Evolutionary conservation across 257 asterid genomes (phyloP), one percentile per base, ranked within the genome.

Genomic region (Petunia axillaris): DNA sequence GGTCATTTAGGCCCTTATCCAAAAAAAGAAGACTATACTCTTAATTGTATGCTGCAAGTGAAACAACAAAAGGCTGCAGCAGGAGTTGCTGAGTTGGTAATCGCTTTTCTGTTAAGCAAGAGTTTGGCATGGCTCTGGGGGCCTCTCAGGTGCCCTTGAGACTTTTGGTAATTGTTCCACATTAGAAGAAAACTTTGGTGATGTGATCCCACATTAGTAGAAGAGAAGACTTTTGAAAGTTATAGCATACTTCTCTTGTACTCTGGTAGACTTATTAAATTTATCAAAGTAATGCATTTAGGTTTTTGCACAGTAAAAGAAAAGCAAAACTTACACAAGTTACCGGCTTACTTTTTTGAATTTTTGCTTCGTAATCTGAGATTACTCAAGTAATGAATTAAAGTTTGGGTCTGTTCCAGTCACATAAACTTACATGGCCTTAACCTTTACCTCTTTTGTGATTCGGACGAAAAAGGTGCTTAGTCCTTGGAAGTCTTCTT

Each of bases 301-400:
- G 75, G 75, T 41, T 65, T 39, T 39, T 39, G 74, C 25, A 39
- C 73, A 65, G 38, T 39, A 13, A 65, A 13, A 13, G 35, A 2
- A 65, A 64, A 65, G 15, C 25, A 62, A 39, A 39, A 5, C 2
- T 39, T 65, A 3, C 46, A 14, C 74, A 39, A 65, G 52, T 40
- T 14, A 41, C 75, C 4, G 1, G 16, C 58, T 44, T 68, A 44
- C 76, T 68, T 68, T 68, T 68, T 68, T 68, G 38, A 68, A 68
- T 39, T n/a, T 68, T 3, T 41, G 15, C 55, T 67, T 67, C 16
- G 55, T 43, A 67, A 43, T 67, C 8, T 14, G n/a, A 67, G 40
- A 66, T 40, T 43, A 43, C 43, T 67, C 39, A 67, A 66, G 53
- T 40, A 66, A 6, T 60, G 40, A 3, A 60, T 8, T 60, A 39